These are phyloP conservation scores for Barnettozyma hawaiiensis DNA, from an alignment of 1,139 yeast genomes.

Conservation along the genomic window DNA sequence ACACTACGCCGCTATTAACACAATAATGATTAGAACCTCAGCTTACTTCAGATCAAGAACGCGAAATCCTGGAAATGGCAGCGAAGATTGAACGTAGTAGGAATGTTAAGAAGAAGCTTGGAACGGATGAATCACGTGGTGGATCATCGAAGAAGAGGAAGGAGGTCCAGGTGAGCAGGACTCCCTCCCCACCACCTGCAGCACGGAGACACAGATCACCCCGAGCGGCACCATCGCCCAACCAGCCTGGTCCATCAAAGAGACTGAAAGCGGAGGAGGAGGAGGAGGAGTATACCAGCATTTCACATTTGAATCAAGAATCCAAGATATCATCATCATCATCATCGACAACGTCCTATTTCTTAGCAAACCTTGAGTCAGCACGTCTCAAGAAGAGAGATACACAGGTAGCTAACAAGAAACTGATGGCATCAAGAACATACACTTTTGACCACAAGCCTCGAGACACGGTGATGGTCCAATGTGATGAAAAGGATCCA, in stretches of 20 bases:
- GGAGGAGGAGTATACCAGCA: not conserved
- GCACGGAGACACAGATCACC: slow-evolving; percentile 1
- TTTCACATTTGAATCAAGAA: not conserved
- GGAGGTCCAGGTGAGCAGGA: slow-evolving; percentile 9
- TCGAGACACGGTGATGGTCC: slow-evolving; percentile 22
- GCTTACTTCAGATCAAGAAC: not conserved
- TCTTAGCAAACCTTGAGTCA: slow-evolving; percentile 27
- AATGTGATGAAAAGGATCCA: slow-evolving; percentile 31
- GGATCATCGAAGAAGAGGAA: not conserved
- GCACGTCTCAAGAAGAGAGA: slow-evolving; percentile 23
- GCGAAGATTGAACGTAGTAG: not conserved
- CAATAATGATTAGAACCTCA: not conserved
- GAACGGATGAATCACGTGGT: not conserved
- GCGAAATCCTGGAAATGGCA: not conserved
- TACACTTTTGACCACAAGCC: slow-evolving; percentile 30
- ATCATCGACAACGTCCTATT: slow-evolving; percentile 28
- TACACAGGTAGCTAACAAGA: slow-evolving; percentile 17
- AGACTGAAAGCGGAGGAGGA: no score
- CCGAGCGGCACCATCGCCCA: not conserved
- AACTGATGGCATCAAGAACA: slow-evolving; percentile 30
- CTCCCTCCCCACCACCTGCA: slow-evolving; percentile 20
- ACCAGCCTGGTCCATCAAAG: not conserved
- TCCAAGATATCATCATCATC: slow-evolving; percentile 2
- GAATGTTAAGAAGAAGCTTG: not conserved
- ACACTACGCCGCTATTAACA: no score